These are phyloP conservation scores for Solanum gandarillasii DNA, from an alignment of 257 asterid genomes.

Conservation along the genomic window DNA sequence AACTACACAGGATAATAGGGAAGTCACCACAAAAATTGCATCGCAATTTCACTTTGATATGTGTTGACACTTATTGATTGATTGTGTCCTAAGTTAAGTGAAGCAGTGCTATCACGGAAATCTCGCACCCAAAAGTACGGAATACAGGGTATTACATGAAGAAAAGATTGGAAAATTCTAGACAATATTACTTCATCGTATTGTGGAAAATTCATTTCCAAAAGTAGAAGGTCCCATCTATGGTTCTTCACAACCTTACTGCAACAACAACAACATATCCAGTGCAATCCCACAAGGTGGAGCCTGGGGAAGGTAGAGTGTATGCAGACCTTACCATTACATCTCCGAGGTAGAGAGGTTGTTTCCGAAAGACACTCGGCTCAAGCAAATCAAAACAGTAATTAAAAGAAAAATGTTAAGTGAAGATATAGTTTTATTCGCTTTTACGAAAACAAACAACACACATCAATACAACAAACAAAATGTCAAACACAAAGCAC, in stretches of 20 bases:
- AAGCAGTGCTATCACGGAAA: background rate
- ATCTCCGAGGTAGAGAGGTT: background rate
- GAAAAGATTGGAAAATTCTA: no score
- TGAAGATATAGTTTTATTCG: no score
- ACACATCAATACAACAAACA: background rate
- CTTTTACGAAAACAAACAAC: background rate
- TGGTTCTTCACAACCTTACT: no score
- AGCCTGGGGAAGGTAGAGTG: background rate
- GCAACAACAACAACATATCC: background rate
- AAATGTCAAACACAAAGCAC: background rate
- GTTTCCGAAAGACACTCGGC: background rate
- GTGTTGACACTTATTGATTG: background rate
- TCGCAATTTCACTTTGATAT: background rate
- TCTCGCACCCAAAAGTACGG: background rate
- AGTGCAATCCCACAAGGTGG: no score
- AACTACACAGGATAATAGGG: constrained; percentile 22
- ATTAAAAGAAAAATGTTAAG: no score
- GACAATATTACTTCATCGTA: no score
- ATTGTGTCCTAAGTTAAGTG: background rate
- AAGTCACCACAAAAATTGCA: background rate
- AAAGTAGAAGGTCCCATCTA: no score
- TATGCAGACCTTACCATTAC: no score
- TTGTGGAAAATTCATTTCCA: no score
- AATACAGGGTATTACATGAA: no score
- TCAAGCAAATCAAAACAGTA: background rate